These are phyloP conservation scores for Albophoma yamanashiensis DNA, from an alignment of 2,329 filamentous ascomycete species.

Conservation along the genomic window DNA sequence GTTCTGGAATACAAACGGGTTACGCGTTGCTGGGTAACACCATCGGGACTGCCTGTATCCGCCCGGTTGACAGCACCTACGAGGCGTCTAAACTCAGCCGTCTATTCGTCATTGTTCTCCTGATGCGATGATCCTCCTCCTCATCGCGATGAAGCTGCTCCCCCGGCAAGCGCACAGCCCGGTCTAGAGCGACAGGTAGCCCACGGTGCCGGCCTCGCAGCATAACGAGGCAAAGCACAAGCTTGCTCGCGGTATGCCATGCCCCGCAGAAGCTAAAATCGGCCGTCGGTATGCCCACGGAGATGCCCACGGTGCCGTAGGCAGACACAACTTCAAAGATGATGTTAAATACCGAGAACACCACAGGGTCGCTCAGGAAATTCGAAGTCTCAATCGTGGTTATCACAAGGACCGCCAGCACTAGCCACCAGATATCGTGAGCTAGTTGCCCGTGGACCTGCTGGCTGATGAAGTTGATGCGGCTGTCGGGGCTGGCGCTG, in stretches of 20 bases:
- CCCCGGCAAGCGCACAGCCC: neutral
- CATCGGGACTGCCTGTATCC: neutral
- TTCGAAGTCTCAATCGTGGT: neutral
- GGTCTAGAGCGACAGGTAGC: neutral
- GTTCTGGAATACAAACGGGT: too few species aligned
- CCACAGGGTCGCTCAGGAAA: neutral
- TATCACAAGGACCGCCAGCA: neutral
- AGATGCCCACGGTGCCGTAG: neutral
- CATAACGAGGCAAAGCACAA: neutral
- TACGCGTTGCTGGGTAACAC: too few species aligned
- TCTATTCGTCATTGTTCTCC: neutral
- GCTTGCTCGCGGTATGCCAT: neutral
- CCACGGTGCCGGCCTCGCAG: neutral
- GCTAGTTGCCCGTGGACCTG: neutral
- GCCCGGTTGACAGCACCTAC: neutral
- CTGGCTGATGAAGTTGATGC: neutral
- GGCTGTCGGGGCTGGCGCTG: neutral
- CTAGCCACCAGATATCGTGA: neutral
- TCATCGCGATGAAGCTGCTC: neutral
- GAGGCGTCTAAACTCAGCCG: neutral
- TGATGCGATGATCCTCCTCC: neutral
- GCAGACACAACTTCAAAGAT: neutral
- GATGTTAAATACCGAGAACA: neutral
- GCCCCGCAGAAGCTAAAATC: neutral
- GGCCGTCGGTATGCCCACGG: neutral